phyloP scores from a whole-genome alignment of 345 rosid species.

The Gossypium ekmanianum region DNA sequence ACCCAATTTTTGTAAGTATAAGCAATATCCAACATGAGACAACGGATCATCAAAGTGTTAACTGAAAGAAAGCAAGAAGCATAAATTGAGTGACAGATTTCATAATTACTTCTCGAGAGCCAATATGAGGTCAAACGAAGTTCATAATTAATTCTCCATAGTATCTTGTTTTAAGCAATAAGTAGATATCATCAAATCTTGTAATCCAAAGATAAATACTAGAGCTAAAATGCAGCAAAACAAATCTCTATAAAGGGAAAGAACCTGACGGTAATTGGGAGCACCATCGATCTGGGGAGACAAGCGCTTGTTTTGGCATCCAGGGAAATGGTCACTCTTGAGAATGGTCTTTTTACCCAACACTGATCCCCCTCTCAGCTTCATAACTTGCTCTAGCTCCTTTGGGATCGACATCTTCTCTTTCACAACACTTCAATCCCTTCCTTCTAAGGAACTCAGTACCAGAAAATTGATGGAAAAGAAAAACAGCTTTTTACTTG shows the following conservation, averaged over 20 bases:
- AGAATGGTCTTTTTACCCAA: slow-evolving; percentile 93
- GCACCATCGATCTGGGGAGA: slow-evolving; percentile 96
- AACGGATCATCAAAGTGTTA: neutral
- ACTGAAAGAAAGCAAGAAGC: neutral
- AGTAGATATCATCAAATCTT: neutral
- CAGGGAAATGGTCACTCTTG: slow-evolving; percentile 97
- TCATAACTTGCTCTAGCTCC: slow-evolving; percentile 90
- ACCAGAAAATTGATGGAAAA: neutral
- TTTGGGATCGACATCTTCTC: slow-evolving; percentile 68
- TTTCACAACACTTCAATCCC: slow-evolving; percentile 4
- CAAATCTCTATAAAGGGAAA: neutral
- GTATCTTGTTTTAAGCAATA: neutral
- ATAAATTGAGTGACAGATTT: neutral
- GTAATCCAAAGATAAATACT: neutral
- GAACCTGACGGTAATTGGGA: slow-evolving; percentile 97
- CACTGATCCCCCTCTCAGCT: slow-evolving; percentile 89
- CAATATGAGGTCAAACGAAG: neutral
- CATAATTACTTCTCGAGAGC: too few species aligned
- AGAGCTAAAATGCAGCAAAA: neutral
- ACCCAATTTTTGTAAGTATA: neutral
- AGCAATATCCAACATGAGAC: neutral
- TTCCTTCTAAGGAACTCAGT: neutral
- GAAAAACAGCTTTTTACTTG: slow-evolving; percentile 17
- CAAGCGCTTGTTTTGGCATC: slow-evolving; percentile 94
- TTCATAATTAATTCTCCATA: neutral